These are phyloP conservation scores for Elymus sibiricus DNA, from an alignment of 176 grass and related monocot genomes.

Conservation along the genomic window DNA sequence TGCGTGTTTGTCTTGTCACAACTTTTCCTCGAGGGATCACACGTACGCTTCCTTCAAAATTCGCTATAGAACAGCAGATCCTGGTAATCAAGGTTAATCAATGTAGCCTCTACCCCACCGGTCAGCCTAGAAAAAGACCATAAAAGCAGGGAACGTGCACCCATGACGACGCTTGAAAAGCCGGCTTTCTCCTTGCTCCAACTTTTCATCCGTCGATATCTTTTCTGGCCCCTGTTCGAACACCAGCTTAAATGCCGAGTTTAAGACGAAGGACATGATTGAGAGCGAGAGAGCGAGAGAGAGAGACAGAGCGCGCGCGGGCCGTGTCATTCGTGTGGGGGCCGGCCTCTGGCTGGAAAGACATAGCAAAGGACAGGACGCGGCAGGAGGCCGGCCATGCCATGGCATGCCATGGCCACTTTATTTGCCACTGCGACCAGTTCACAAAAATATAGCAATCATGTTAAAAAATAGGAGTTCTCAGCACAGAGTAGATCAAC, in stretches of 20 bases:
- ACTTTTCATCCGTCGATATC: conserved; percentile 3
- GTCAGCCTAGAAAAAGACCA: neutral
- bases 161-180: conserved; percentile 27
- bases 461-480: neutral
- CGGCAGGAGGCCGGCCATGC: neutral
- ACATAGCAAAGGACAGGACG: conserved; percentile 13
- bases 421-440: neutral
- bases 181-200: neutral
- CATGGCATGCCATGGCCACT: neutral
- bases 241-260: conserved; percentile 17
- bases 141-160: conserved; percentile 21
- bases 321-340: neutral
- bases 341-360: conserved; percentile 1
- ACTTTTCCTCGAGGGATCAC: neutral
- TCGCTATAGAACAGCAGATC: neutral
- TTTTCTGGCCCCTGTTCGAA: neutral
- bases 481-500: neutral
- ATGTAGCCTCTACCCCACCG: neutral
- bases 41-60: too few species aligned
- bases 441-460: neutral
- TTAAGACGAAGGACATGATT: conserved; percentile 30
- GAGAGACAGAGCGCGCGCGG: neutral
- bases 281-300: neutral
- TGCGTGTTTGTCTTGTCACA: neutral
- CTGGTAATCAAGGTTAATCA: neutral